Conservation (phyloP, 192 early-diverging fungal species). For the Haplosporangium gracile region DNA sequence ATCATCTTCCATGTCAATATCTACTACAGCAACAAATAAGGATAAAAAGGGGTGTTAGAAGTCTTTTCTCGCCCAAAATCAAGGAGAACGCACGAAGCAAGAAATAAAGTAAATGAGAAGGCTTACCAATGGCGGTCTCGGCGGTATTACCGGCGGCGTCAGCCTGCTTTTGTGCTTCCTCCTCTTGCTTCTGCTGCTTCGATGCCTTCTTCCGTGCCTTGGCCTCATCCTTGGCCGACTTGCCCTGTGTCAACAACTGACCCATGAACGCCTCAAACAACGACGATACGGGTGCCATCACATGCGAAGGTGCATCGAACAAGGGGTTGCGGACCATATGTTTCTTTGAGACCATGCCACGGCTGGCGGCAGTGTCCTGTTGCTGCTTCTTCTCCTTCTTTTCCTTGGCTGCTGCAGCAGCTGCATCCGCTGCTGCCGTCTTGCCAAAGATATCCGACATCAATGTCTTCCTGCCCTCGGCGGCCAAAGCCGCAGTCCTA, state of each 20-base stretch:
- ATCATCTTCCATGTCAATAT: conserved; percentile 35
- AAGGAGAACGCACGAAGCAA: neutral
- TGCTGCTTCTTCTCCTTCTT: conserved; percentile 29
- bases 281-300: conserved; percentile 65
- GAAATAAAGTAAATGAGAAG: neutral
- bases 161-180: conserved; percentile 13
- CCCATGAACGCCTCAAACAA: conserved; percentile 67
- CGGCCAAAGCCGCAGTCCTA: conserved; percentile 30
- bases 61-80: neutral
- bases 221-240: conserved; percentile 37
- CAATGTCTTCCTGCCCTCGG: conserved; percentile 57
- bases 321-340: conserved; percentile 57
- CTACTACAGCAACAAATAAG: conserved; percentile 20
- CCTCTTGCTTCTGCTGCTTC: conserved; percentile 27
- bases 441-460: conserved; percentile 36
- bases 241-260: conserved; percentile 39
- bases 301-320: conserved; percentile 67
- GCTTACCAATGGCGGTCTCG: neutral
- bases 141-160: neutral
- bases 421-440: conserved; percentile 7
- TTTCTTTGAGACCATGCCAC: conserved; percentile 59
- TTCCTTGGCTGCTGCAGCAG: conserved; percentile 2
- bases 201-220: conserved; percentile 36
- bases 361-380: conserved; percentile 19
- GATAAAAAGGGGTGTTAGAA: neutral